Percentiles rank a stretch among this genome's conserved stretches.
Conservation (phyloP, 306 rosid genomes). For the Cucumis sativus region DNA sequence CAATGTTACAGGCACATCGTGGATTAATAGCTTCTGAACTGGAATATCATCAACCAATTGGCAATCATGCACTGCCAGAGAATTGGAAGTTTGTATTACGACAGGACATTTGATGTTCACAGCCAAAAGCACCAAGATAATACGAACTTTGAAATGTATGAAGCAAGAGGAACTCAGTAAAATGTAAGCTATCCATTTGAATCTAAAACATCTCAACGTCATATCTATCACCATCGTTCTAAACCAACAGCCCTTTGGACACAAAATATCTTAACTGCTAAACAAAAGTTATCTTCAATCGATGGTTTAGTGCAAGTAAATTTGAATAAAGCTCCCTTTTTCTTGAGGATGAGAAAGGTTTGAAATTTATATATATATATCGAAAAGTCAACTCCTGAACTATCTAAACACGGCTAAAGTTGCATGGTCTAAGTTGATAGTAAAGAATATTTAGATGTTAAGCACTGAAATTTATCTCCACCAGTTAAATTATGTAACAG, state of each 20-base stretch:
- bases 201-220: neutral
- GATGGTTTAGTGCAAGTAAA: neutral
- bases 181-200: neutral
- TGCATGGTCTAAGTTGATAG: neutral
- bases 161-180: neutral
- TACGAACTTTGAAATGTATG: neutral
- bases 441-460: neutral
- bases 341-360: neutral
- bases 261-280: neutral
- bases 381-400: neutral
- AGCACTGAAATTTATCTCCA: neutral
- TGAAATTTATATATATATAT: neutral
- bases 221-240: neutral
- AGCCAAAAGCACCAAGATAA: neutral
- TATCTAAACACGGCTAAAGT: neutral
- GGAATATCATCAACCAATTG: slow-evolving; percentile 86
- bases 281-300: neutral
- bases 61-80: slow-evolving; percentile 64
- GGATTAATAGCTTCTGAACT: slow-evolving; percentile 60
- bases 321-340: neutral
- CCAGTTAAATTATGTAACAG: neutral
- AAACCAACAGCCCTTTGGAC: neutral
- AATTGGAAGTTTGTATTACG: slow-evolving; percentile 5
- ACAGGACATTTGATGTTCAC: neutral
- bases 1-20: slow-evolving; percentile 79